Evolutionary conservation across 352 stramenopile species (phyloP).

Genomic region (Plasmopara viticola): DNA sequence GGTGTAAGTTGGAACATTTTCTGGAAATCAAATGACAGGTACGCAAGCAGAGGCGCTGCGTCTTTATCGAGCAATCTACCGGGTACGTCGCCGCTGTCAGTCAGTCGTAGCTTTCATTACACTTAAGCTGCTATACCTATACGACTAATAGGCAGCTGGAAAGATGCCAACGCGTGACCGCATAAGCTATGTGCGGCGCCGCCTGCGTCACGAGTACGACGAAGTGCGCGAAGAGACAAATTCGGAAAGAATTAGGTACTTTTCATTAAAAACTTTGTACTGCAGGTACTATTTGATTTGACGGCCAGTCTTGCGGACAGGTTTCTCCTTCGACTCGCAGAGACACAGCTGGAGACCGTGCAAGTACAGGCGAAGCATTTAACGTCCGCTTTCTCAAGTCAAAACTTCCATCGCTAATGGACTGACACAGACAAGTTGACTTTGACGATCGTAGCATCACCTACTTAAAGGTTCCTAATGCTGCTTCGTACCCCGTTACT

Average conservation of each 20-base stretch:
- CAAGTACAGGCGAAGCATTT: conserved; percentile 65
- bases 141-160: conserved; percentile 34
- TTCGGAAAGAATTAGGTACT: conserved; percentile 46
- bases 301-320: conserved; percentile 13
- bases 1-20: neutral
- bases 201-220: conserved; percentile 67
- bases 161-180: conserved; percentile 67
- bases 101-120: neutral
- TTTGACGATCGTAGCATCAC: too few relatives aligned
- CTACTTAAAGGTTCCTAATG: too few relatives aligned
- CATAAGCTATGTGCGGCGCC: conserved; percentile 54
- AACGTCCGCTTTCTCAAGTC: conserved; percentile 49
- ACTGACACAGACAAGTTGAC: neutral
- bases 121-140: neutral
- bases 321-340: conserved; percentile 58
- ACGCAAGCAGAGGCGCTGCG: conserved; percentile 39
- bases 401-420: conserved; percentile 51
- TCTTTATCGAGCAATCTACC: conserved; percentile 73
- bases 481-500: too few relatives aligned
- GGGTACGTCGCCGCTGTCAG: conserved; percentile 24
- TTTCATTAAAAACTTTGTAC: neutral
- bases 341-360: conserved; percentile 76
- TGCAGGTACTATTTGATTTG: neutral
- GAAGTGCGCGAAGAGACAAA: conserved; percentile 47
- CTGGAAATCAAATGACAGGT: conserved; percentile 1